Evolutionary conservation across 495 filamentous ascomycete species (phyloP), one percentile per base, ranked within the genome.

Genomic region (Tuber melanosporum): DNA sequence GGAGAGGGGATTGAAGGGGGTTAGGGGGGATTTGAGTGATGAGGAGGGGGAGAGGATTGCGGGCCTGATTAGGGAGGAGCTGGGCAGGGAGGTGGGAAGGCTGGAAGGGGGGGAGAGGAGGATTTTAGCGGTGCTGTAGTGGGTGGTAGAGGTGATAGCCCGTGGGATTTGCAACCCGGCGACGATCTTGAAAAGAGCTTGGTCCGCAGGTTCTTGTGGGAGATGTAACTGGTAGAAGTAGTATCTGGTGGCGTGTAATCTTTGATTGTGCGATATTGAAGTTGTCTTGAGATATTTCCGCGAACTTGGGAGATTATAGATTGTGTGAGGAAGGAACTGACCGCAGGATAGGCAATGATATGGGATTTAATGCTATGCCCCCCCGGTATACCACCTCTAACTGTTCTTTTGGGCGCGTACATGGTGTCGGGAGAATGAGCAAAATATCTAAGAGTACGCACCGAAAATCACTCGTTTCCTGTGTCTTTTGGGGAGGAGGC

Each of bases 1-100:
- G 49, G 49, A 57, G 49, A 57, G 49, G 49, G 49, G 52, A 7
- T 8, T 32, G 52, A 62, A 91, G 41, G 94, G 94, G 15, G 87
- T 90, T 84, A 87, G 94, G 83, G 90, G 91, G 66, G 94, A 97
- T 71, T 84, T 97, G 76, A 94, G 97, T 83, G 94, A 97, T 80
- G 93, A 93, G 12, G 94, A 96, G 80, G 94, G 87, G 44, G 91
- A 82, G 71, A 85, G 78, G 73, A 81, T 97, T 76, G 91, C 91
- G 12, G 84, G 78, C 77, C 85, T 86, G 81, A 86, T 98, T 78
- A 88, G 94, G 80, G 83, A 81, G 76, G 87, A 88, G 82, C 79
- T 97, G 77, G 80, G 85, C 79, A 85, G 90, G 85, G 39, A 88
- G 82, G 84, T 89, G 41, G 84, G 84, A 78, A 88, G 88, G 77